Base-by-base conservation (phyloP, 2,329 filamentous ascomycete species). In the Capronia americana region DNA sequence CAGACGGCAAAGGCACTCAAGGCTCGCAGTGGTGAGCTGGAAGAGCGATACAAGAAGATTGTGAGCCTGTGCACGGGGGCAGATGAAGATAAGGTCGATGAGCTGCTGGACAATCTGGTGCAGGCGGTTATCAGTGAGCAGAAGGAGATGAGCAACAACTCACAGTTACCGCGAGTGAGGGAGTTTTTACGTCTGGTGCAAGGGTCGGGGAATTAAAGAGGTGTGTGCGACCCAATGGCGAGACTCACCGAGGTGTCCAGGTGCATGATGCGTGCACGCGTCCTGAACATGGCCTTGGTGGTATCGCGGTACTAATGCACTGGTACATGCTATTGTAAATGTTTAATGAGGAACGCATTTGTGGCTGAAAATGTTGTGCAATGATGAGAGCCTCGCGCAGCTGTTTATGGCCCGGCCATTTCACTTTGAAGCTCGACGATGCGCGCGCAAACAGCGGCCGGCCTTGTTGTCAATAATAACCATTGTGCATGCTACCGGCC, bases 31-130 rank as follows among this genome's bases (percentile, higher is more conserved):
- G 89, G 88, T 4, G 93, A 97, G 61, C 84, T 96, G 3, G 94
- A 97, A 74, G 84, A 90, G 71, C 92, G 95, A 78, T 97, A 97
- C 76, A 87, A 93, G 28, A 91, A 90, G 71, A 92, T 98, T 32
- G 92, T 99, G 26, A 88, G 90, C 61, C 82, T 97, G 12, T 97
- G 94, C 76, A 96, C 93, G 0, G 89, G 88, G 8, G 91, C 93
- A 38, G 85, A 87, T 0, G 92, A 96, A 68, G 84, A 85, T 8
- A 87, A 92, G 65, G 91, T 98, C 14, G 95, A 98, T 72, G 86
- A 87, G 64, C 86, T 93, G 59, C 83, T 97, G 0, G 91, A 92
- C 60, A 88, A 88, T 2, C 82, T 99, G 51, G 87, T 96, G 55
- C 88, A 92, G 69, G 95, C 95, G 1, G 90, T 98, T 2, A 70